Base-by-base conservation (phyloP, 2,329 filamentous ascomycete species). In the Colletotrichum magnum region DNA sequence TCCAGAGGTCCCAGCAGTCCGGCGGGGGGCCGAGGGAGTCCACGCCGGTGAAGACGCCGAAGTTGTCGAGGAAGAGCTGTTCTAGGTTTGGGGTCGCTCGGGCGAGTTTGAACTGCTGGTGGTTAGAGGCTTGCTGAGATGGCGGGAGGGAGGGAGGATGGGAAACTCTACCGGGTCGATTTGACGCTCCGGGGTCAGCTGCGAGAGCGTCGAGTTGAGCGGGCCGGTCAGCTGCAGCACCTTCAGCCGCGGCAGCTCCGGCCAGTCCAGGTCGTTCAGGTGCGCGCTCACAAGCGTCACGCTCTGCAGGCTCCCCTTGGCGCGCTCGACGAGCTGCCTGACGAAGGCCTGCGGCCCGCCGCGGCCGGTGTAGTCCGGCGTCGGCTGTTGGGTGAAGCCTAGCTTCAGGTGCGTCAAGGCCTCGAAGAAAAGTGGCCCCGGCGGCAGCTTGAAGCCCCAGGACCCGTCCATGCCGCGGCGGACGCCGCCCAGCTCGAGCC, bases 1-100 rank as follows among this genome's bases (percentile, higher is more conserved):
- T 64, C 79, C 79, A 82, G 15, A 76, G 61, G 21, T 51, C 60
- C 69, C 69, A 71, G 67, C 47, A 70, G 36, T 71, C 69, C 5
- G 36, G 53, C 16, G 68, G 66, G 32, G 65, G 65, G 6, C 43
- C 52, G 24, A 65, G 61, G 24, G 66, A 64, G 3, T 71, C 58
- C n/a, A 70, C 53, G 21, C 58, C 64, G 47, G 68, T 71, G 26
- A 58, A 69, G 28, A 65, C 60, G 57, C 62, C 54, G 15, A 65
- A 71, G 52, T 70, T 71, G 57, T 60, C 58, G 21, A 71, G 58
- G 47, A 53, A 53, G 18, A 71, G 57, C 4, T 71, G 69, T 16
- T 71, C 48, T 7, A 71, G 69, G 36, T 67, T 70, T 0, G 69
- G 69, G 4, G 69, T 70, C 15, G 69, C 41, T 18, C 61, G 54